phyloP scores from a whole-genome alignment of 2,329 filamentous ascomycete genomes.

The Diplocarpon mali region DNA sequence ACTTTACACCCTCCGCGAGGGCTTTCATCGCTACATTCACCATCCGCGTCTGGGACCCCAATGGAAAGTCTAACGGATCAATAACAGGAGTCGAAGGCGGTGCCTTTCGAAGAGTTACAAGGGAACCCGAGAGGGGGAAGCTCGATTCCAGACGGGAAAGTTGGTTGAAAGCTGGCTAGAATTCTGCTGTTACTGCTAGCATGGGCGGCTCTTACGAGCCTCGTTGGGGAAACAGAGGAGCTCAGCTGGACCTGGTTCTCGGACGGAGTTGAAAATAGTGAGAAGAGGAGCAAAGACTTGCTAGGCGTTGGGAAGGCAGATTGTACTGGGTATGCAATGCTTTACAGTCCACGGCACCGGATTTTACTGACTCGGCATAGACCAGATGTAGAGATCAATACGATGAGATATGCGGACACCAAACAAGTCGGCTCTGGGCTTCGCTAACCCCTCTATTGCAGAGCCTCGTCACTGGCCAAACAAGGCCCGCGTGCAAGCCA shows the following conservation, averaged over 20 bases:
- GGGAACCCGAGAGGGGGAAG: conserved; percentile 3
- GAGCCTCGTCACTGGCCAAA: no score
- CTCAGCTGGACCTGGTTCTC: conserved; percentile 3
- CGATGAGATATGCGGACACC: conserved; percentile 87
- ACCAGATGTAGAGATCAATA: conserved; percentile 78
- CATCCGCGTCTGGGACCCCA: not conserved
- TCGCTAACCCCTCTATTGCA: conserved; percentile 77
- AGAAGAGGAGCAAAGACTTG: conserved; percentile 36
- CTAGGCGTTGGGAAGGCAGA: conserved; percentile 62
- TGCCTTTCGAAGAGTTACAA: conserved; percentile 13
- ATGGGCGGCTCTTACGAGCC: conserved; percentile 3
- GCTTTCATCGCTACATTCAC: conserved; percentile 7
- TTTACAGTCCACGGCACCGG: not conserved
- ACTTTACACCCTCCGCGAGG: conserved; percentile 11
- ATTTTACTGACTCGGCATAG: conserved; percentile 29
- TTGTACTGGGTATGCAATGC: conserved; percentile 48
- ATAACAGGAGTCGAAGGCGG: conserved; percentile 14
- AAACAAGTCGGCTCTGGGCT: conserved; percentile 73
- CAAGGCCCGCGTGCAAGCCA: no score
- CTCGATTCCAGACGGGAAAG: not conserved
- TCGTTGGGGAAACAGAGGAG: conserved; percentile 1
- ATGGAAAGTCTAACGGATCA: conserved; percentile 6
- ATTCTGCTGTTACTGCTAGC: conserved; percentile 7
- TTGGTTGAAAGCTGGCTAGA: conserved; percentile 1
- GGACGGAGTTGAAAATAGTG: conserved; percentile 4